Conservation (phyloP, 2,329 filamentous ascomycete genomes). For the Cladosporium cucumerinum region DNA sequence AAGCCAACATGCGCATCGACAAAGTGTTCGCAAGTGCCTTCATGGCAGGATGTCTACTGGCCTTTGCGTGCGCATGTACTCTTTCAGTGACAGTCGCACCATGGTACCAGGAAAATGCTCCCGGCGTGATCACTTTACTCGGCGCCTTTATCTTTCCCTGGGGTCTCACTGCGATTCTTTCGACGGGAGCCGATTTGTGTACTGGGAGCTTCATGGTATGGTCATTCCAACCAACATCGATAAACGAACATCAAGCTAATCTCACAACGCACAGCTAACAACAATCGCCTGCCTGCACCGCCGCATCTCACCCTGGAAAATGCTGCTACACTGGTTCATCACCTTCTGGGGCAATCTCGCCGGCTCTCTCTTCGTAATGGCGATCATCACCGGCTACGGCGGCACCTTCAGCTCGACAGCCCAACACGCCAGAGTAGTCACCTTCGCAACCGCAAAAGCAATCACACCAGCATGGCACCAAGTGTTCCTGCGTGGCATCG, state of each 20-base stretch:
- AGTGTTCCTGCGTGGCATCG: conserved; percentile 55
- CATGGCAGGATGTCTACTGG: conserved; percentile 51
- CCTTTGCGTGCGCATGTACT: conserved; percentile 49
- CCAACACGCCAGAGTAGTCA: conserved; percentile 44
- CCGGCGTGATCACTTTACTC: conserved; percentile 33
- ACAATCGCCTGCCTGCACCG: conserved; percentile 45
- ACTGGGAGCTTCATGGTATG: conserved; percentile 34
- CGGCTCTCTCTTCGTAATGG: conserved; percentile 33
- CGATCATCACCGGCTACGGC: conserved; percentile 31
- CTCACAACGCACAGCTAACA: conserved; percentile 37
- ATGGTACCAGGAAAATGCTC: conserved; percentile 35
- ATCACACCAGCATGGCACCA: conserved; percentile 49
- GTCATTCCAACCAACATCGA: neutral
- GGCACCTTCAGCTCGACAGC: conserved; percentile 35
- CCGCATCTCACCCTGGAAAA: conserved; percentile 28
- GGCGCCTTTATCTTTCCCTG: conserved; percentile 36
- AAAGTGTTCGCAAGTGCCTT: conserved; percentile 53
- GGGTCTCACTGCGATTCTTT: conserved; percentile 32
- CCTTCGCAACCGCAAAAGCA: conserved; percentile 49
- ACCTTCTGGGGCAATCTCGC: conserved; percentile 34
- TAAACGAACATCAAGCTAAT: neutral
- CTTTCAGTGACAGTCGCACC: conserved; percentile 27
- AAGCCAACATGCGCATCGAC: conserved; percentile 52
- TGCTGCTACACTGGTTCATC: conserved; percentile 30
- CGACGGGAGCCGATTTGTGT: conserved; percentile 35